phyloP scores from a whole-genome alignment of 2,329 filamentous ascomycete genomes.

The Ophiostoma populinum region DNA sequence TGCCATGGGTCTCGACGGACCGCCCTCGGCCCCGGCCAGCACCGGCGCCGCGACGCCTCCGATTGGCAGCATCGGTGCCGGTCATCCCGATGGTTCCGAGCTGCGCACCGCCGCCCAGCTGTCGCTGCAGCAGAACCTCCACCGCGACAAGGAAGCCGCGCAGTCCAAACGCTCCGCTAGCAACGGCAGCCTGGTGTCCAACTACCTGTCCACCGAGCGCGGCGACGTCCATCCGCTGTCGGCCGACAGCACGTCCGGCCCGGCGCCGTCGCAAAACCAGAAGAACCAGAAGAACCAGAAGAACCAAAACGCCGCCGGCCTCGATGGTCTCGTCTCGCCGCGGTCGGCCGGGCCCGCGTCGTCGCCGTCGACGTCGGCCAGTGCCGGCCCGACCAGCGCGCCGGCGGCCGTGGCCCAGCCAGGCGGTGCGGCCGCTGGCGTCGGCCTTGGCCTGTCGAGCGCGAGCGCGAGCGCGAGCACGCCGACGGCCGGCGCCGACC shows the following conservation, averaged over 20 bases:
- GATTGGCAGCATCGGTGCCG: conserved; percentile 2
- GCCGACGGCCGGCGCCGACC: conserved; percentile 23
- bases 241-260: neutral
- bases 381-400: too few species aligned
- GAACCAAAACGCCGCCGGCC: neutral
- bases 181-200: conserved; percentile 2
- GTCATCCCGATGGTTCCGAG: conserved; percentile 1
- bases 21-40: conserved; percentile 10
- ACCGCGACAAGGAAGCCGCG: conserved; percentile 15
- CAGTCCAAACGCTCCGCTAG: conserved; percentile 1
- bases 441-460: neutral
- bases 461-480: too few species aligned
- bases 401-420: neutral
- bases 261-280: neutral
- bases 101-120: conserved; percentile 10
- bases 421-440: neutral
- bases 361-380: neutral
- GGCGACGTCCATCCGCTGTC: neutral
- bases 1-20: conserved; percentile 12
- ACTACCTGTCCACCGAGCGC: neutral
- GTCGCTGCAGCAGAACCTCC: conserved; percentile 7
- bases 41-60: conserved; percentile 15
- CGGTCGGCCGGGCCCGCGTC: neutral
- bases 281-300: neutral
- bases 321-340: neutral